Evolutionary conservation across 306 rosid species (phyloP).

Genomic region (Arachis hypogaea): DNA sequence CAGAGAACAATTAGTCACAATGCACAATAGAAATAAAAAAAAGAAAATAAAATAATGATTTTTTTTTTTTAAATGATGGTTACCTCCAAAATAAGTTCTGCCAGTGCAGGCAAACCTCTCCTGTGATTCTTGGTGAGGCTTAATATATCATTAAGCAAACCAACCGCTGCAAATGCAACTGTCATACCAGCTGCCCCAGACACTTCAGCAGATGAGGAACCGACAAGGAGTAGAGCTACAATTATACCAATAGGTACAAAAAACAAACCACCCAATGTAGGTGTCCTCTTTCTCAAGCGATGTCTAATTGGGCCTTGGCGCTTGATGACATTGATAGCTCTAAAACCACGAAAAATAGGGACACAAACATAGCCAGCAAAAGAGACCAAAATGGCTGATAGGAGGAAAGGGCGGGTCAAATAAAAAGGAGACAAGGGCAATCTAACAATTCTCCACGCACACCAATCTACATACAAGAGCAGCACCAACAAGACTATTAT

Average conservation of each 20-base stretch:
- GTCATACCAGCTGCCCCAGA: conserved; percentile 73
- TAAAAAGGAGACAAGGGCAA: conserved; percentile 78
- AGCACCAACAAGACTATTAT: conserved; percentile 58
- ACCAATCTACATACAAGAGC: conserved; percentile 83
- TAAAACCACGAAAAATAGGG: conserved; percentile 66
- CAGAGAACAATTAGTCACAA: not conserved
- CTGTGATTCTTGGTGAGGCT: conserved; percentile 58
- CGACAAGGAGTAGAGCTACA: conserved; percentile 63
- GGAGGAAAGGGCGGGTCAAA: conserved; percentile 80
- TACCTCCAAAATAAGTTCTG: conserved; percentile 73
- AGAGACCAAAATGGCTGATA: conserved; percentile 72
- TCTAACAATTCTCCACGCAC: conserved; percentile 90
- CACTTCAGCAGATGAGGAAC: conserved; percentile 74
- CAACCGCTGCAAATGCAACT: conserved; percentile 86
- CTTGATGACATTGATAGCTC: conserved; percentile 63
- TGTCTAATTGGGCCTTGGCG: conserved; percentile 60
- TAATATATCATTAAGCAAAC: conserved; percentile 72
- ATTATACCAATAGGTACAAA: conserved; percentile 77
- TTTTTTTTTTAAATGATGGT: conserved; percentile 15
- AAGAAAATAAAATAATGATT: not conserved
- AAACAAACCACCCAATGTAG: conserved; percentile 92
- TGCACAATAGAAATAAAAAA: conserved; percentile 21
- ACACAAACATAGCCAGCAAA: conserved; percentile 85
- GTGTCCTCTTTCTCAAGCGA: conserved; percentile 59
- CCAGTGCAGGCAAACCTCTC: conserved; percentile 62